Evolutionary conservation across 768 basidiomycete genomes (phyloP), one percentile per base, ranked within the genome.

Genomic region (Tricholoma flavovirens): DNA sequence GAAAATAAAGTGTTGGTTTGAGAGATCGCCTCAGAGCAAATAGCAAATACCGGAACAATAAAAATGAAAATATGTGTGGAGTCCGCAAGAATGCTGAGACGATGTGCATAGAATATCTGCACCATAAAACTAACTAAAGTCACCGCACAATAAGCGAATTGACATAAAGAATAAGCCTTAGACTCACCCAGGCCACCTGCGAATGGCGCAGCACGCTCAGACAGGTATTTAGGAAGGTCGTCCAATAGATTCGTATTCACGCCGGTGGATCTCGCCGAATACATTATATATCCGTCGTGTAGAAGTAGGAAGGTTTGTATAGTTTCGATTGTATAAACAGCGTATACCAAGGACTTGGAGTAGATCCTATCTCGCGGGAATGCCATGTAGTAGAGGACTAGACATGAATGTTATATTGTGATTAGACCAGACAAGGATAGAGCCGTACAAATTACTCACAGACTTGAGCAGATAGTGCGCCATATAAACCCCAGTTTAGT

Each of bases 91-190:
- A 55, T 59, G 60, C 62, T 63, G 36, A 71, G 62, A 1, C 71
- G 61, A 55, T 67, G 69, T 3, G 69, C 69, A 45, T 71, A 72
- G 59, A 69, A 71, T 9, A 64, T 22, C 49, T 72, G 69, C 4
- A 65, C 69, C 19, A 69, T 63, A n/a, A 62, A 62, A 5, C 68
- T 64, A 9, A 66, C 71, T 72, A 40, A 40, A 56, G n/a, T n/a
- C 9, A 24, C 19, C 5, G 21, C 38, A n/a, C 14, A 5, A 12
- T 14, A 14, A 46, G 29, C 33, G 15, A 19, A 30, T 53, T 30
- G 21, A 22, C 43, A n/a, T 21, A 1, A 1, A n/a, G n/a, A 17
- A 19, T 1, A 6, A 26, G 32, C 6, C 7, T 2, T 21, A 22
- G 30, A 43, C 67, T 59, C 45, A 72, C 71, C 62, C 19, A 69